A percentile compares a stretch with the other conserved stretches of the same genome.
Evolutionary conservation across 1,284 basidiomycete species (phyloP).

Genomic region (Pterulicium gracile): DNA sequence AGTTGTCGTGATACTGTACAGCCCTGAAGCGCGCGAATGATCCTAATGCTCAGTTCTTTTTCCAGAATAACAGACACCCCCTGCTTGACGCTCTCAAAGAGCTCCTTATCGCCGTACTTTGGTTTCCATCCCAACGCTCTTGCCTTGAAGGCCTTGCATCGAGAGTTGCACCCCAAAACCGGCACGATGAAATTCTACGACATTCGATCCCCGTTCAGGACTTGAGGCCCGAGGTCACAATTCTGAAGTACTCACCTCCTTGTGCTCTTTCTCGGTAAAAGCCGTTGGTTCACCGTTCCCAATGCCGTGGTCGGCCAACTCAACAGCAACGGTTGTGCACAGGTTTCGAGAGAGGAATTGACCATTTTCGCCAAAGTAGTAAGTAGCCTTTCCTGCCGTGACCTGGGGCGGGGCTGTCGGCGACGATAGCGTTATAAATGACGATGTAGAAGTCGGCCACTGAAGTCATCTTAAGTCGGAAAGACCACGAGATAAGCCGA

Average conservation of each 20-base stretch:
- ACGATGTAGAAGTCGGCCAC: constrained; percentile 12
- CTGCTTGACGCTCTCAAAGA: no score
- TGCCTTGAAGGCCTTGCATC: constrained; percentile 26
- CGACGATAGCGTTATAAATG: constrained; percentile 12
- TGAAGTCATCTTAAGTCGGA: constrained; percentile 6
- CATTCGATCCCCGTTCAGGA: no score
- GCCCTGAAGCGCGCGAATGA: neutral
- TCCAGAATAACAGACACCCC: no score
- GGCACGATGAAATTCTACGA: constrained; percentile 11
- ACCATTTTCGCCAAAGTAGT: constrained; percentile 22
- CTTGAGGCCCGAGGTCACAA: no score
- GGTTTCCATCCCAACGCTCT: constrained; percentile 30
- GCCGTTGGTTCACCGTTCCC: no score
- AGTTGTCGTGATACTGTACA: neutral
- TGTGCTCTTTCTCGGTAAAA: no score
- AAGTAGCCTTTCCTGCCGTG: constrained; percentile 18
- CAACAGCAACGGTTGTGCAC: constrained; percentile 18
- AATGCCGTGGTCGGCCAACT: constrained; percentile 24
- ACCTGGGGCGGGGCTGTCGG: constrained; percentile 5
- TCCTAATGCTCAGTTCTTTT: neutral
- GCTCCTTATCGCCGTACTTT: no score
- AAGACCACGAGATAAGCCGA: constrained; percentile 14
- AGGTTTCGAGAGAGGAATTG: constrained; percentile 22
- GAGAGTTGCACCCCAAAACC: constrained; percentile 30
- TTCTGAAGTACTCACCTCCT: no score